A percentile compares a stretch with the other conserved stretches of the same genome.
Evolutionary conservation across 345 rosid species (phyloP).

Genomic region (Eutrema yunnanense): DNA sequence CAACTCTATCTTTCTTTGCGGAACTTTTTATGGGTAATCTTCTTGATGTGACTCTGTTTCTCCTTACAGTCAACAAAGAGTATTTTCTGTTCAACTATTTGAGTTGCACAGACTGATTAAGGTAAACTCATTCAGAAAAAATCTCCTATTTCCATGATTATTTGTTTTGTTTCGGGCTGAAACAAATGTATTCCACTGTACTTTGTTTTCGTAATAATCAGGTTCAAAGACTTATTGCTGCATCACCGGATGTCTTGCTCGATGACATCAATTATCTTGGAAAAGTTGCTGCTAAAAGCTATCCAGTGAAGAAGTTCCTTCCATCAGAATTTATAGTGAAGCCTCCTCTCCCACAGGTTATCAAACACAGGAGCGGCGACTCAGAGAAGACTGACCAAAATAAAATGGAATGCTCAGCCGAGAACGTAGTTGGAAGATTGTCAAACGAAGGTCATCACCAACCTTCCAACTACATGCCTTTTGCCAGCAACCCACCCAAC

Average conservation of each 20-base stretch:
- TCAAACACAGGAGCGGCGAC: constrained; percentile 33
- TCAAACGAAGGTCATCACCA: constrained; percentile 28
- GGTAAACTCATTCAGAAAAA: constrained; percentile 37
- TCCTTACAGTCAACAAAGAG: constrained; percentile 88
- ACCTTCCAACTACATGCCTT: constrained; percentile 39
- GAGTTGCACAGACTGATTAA: constrained; percentile 91
- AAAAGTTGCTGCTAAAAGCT: constrained; percentile 39
- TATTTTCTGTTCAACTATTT: constrained; percentile 81
- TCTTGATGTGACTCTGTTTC: constrained; percentile 11
- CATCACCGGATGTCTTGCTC: constrained; percentile 54
- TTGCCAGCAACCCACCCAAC: not conserved
- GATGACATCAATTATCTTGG: constrained; percentile 45
- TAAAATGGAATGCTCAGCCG: constrained; percentile 31
- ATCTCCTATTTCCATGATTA: not conserved
- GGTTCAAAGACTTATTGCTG: constrained; percentile 80
- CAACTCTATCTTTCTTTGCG: not conserved
- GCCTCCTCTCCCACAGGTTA: constrained; percentile 36
- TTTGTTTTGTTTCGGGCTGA: not conserved
- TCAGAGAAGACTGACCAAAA: constrained; percentile 32
- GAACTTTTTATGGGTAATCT: constrained; percentile 8
- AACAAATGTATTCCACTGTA: not conserved
- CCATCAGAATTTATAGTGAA: constrained; percentile 31
- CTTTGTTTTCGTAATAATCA: constrained; percentile 26
- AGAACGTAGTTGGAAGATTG: constrained; percentile 15
- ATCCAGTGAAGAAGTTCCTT: constrained; percentile 42